These are phyloP conservation scores for Hypholoma sublateritium DNA, from an alignment of 768 basidiomycete species.

Conservation along the genomic window DNA sequence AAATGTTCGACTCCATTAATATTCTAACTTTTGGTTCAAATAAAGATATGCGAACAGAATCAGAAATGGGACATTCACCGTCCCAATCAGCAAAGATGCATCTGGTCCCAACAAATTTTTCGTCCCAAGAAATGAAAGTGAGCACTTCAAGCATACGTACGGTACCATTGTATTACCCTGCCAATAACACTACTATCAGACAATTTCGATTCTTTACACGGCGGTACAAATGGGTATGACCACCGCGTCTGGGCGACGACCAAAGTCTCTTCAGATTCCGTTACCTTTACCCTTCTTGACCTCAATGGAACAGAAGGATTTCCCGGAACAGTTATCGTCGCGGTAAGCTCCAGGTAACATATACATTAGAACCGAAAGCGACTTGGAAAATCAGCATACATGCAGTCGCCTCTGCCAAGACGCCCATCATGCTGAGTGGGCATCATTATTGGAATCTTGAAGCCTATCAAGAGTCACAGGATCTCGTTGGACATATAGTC, in stretches of 20 bases:
- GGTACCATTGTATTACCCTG: not conserved
- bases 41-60: conserved; percentile 44
- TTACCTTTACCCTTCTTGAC: conserved; percentile 43
- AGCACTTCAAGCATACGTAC: not conserved
- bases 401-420: conserved; percentile 33
- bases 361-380: conserved; percentile 32
- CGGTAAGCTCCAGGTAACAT: conserved; percentile 30
- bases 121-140: conserved; percentile 39
- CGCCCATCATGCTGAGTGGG: conserved; percentile 44
- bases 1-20: not conserved
- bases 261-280: conserved; percentile 30
- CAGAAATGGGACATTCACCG: conserved; percentile 42
- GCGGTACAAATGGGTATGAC: conserved; percentile 46
- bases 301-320: conserved; percentile 45
- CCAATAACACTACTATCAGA: conserved; percentile 22
- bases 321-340: conserved; percentile 40
- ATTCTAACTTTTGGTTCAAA: not conserved
- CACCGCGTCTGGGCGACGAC: conserved; percentile 40
- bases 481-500: conserved; percentile 34
- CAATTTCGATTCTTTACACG: conserved; percentile 42
- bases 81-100: conserved; percentile 40
- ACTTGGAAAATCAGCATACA: conserved; percentile 39
- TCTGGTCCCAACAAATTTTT: conserved; percentile 37
- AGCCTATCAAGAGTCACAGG: conserved; percentile 40
- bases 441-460: conserved; percentile 48